Conservation (phyloP, 208 protist genomes). For the Crithidia thermophila region DNA sequence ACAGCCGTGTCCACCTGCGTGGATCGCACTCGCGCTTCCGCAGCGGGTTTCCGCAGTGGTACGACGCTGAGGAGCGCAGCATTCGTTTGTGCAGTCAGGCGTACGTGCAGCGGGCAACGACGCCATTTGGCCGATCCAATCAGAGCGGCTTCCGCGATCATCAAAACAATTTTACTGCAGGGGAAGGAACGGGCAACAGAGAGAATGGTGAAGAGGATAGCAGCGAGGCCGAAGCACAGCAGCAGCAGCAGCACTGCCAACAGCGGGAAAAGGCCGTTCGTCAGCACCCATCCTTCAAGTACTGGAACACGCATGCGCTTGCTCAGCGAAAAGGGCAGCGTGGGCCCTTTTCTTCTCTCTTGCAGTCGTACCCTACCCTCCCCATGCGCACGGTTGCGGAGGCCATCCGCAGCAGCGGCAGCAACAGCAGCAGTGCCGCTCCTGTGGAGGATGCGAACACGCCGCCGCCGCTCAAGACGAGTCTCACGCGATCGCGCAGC, state of each 20-base stretch:
- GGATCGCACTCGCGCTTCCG: not conserved
- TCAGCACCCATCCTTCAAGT: slow-evolving; percentile 23
- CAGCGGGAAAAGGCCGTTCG: slow-evolving; percentile 12
- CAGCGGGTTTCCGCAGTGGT: slow-evolving; percentile 43
- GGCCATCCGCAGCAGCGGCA: no score
- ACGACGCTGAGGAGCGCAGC: slow-evolving; percentile 23
- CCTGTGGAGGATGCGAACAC: not conserved
- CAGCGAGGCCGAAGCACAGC: not conserved
- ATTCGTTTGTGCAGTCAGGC: slow-evolving; percentile 25
- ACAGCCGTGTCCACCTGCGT: slow-evolving; percentile 40
- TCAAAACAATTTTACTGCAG: no score
- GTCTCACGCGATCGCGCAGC: not conserved
- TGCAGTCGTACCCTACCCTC: slow-evolving; percentile 10
- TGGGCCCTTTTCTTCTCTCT: no score
- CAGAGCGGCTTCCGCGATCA: no score
- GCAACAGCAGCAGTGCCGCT: not conserved
- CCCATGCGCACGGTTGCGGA: no score
- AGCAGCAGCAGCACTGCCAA: not conserved
- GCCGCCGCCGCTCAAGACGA: slow-evolving; percentile 8
- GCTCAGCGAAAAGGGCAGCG: no score
- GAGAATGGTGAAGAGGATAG: not conserved
- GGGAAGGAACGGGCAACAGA: not conserved
- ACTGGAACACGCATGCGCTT: no score
- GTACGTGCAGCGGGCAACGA: not conserved
- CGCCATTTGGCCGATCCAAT: no score